A percentile compares a stretch with the other conserved stretches of the same genome.
These are phyloP conservation scores for Phaeosphaeriaceae sp. DNA, from an alignment of 2,329 filamentous ascomycete genomes.

Conservation along the genomic window DNA sequence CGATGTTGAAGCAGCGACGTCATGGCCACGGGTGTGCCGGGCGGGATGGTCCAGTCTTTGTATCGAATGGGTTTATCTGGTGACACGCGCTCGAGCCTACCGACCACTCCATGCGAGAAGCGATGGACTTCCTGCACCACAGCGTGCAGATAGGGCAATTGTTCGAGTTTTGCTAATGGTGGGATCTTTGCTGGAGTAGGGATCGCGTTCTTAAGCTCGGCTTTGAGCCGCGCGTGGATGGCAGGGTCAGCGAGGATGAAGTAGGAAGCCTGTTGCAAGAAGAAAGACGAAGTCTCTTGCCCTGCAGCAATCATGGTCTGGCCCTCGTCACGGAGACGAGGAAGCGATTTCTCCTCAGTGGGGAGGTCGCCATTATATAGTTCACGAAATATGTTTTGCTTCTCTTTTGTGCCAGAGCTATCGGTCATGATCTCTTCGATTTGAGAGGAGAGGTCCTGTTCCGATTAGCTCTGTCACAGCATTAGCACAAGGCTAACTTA, in stretches of 20 bases:
- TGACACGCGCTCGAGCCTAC: not conserved
- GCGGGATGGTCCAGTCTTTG: conserved; percentile 14
- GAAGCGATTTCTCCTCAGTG: conserved; percentile 13
- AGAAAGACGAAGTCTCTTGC: not conserved
- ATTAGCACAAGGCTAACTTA: not conserved
- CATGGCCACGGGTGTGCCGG: conserved; percentile 20
- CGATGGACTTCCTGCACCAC: not conserved
- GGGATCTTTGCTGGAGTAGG: not conserved
- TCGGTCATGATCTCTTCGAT: not conserved
- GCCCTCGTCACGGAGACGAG: not conserved
- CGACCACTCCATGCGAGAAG: not conserved
- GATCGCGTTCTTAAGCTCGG: not conserved
- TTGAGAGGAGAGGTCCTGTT: not conserved
- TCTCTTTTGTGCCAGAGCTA: not conserved
- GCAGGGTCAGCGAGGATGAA: not conserved
- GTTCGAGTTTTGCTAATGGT: not conserved
- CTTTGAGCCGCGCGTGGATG: not conserved
- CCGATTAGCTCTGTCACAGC: too few species aligned
- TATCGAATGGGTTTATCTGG: conserved; percentile 1
- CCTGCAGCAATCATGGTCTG: not conserved
- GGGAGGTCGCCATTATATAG: conserved; percentile 33
- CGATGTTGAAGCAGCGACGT: conserved; percentile 6
- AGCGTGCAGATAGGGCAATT: not conserved
- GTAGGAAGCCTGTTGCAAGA: not conserved
- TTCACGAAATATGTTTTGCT: conserved; percentile 40